Evolutionary conservation across 2,329 filamentous ascomycete genomes (phyloP), one percentile per base, ranked within the genome.

Genomic region (Penicillium sp.): DNA sequence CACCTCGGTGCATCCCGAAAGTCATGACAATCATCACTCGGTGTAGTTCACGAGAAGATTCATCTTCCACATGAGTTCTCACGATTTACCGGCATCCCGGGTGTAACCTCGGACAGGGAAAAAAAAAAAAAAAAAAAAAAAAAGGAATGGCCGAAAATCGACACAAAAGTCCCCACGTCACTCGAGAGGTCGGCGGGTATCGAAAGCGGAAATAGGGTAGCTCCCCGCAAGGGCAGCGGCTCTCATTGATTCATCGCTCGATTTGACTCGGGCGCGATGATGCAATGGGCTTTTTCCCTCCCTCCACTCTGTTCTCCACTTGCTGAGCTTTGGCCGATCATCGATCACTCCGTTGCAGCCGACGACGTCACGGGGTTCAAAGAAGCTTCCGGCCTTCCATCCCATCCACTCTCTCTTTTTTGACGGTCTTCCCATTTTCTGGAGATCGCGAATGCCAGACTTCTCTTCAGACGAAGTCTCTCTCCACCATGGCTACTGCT

Each of bases 321-420:
- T 39, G 12, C 5, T 39, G 36, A 39, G 16, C 36, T 39, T 39
- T 23, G 36, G 36, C 18, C 36, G 36, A 39, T 53, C 59, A 50
- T 54, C 58, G 60, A 58, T 61, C 58, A n/a, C 49, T 52, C 45
- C 57, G 52, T 60, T 62, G 56, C 56, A 62, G 61, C 61, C 57
- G 57, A 66, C 66, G 63, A 69, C 67, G 66, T 70, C 67, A 70
- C 63, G 52, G 55, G 56, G 52, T 47, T 47, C 49, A 47, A 51
- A 49, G 54, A 64, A 66, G 56, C 63, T 60, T 66, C 63, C 63
- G 61, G 57, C 45, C 55, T 58, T 56, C 55, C 55, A 60, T 61
- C 57, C 59, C 53, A 60, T 52, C 49, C 43, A 42, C 47, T 45
- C 48, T 38, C 34, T 18, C 15, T 38, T 43, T 28, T 13, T 16